Conservation (phyloP, 2,329 filamentous ascomycete species). For the Scolecobasidium constrictum region DNA sequence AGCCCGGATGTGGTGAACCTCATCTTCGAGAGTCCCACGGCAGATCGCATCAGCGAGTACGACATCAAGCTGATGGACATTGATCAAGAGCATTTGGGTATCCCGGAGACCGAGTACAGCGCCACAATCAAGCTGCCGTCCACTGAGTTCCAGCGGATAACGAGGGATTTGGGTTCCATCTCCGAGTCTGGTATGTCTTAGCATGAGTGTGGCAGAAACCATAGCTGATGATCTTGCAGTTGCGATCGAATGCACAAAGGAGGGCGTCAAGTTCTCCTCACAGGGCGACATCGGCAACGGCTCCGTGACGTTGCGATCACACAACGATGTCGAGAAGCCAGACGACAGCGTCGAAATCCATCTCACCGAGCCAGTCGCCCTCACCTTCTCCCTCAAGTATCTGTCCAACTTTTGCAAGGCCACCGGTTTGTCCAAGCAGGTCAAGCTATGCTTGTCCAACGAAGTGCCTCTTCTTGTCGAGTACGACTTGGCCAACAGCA, state of each 20-base stretch:
- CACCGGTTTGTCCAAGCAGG: conserved; percentile 64
- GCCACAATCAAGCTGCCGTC: conserved; percentile 84
- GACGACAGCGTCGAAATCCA: conserved; percentile 78
- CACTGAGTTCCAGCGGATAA: conserved; percentile 87
- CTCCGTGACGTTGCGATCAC: conserved; percentile 79
- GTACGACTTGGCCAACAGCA: conserved; percentile 74
- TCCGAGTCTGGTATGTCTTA: conserved; percentile 72
- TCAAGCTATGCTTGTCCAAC: conserved; percentile 89
- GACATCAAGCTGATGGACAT: conserved; percentile 99
- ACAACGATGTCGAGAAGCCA: conserved; percentile 82
- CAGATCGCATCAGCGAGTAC: conserved; percentile 93
- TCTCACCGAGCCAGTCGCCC: conserved; percentile 79
- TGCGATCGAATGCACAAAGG: conserved; percentile 90
- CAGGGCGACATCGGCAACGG: conserved; percentile 93
- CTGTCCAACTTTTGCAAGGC: conserved; percentile 99
- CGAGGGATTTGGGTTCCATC: conserved; percentile 79
- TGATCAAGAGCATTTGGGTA: conserved; percentile 97
- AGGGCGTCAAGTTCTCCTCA: conserved; percentile 91
- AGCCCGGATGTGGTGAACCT: conserved; percentile 92
- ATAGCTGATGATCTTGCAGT: conserved; percentile 43
- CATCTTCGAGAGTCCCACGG: conserved; percentile 81
- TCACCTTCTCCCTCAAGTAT: conserved; percentile 99
- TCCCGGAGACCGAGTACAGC: conserved; percentile 97
- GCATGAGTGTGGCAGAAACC: neutral
- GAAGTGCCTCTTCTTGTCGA: conserved; percentile 95